Percentiles rank a stretch among this genome's conserved stretches.
These are phyloP conservation scores for Ophiocytium majus DNA, from an alignment of 352 stramenopile species.

Conservation along the genomic window DNA sequence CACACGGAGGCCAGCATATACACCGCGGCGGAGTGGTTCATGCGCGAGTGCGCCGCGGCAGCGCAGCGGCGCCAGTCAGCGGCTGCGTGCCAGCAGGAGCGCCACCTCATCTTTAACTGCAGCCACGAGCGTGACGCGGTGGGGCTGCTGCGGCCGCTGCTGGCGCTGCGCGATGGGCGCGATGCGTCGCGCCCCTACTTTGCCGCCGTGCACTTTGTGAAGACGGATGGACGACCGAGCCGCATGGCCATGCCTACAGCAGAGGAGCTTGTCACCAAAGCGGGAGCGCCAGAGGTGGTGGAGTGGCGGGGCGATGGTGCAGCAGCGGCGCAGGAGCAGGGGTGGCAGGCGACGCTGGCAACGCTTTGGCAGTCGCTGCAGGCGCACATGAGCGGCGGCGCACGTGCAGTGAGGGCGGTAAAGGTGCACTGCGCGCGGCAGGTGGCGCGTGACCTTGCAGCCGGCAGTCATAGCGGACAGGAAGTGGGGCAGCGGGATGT, in stretches of 20 bases:
- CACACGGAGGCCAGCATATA: conserved; percentile 76
- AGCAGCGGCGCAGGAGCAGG: no score
- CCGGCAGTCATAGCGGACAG: background rate
- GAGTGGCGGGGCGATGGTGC: no score
- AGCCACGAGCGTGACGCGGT: conserved; percentile 31
- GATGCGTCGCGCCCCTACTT: background rate
- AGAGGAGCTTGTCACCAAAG: background rate
- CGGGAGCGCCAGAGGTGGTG: background rate
- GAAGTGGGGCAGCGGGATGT: background rate
- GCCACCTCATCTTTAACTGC: conserved; percentile 33
- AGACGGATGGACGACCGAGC: background rate
- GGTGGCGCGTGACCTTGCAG: background rate
- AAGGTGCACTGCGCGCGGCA: background rate
- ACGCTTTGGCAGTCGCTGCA: background rate
- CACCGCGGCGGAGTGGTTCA: conserved; percentile 72
- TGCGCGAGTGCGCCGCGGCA: conserved; percentile 20
- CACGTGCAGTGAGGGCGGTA: background rate
- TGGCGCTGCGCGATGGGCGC: conserved; percentile 5
- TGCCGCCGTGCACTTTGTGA: conserved; percentile 9
- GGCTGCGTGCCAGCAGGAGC: background rate
- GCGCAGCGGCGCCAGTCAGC: background rate
- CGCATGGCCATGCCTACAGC: background rate
- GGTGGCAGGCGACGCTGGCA: conserved; percentile 11
- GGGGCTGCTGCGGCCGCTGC: conserved; percentile 24
- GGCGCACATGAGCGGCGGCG: background rate